Evolutionary conservation across 805 yeast genomes (phyloP).

Genomic region (Saccharomycopsis microspora): DNA sequence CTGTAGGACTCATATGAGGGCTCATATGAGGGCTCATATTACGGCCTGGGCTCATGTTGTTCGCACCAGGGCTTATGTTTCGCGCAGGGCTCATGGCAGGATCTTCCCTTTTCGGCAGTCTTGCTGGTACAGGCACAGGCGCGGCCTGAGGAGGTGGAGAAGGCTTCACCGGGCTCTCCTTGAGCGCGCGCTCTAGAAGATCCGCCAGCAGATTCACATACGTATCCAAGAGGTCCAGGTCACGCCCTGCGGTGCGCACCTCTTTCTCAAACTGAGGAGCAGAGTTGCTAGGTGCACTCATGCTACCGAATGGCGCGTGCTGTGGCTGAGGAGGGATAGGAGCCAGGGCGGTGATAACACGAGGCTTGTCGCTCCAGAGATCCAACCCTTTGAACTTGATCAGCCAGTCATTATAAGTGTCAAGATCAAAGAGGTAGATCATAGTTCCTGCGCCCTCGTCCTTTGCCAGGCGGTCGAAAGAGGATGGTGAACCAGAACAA

Average conservation of each 20-base stretch:
- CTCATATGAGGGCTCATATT: no score
- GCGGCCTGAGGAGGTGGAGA: neutral
- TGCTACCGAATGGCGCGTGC: neutral
- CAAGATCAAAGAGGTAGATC: conserved; percentile 53
- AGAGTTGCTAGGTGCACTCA: neutral
- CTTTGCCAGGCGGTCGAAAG: conserved; percentile 40
- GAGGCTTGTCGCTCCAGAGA: conserved; percentile 13
- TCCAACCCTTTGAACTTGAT: conserved; percentile 10
- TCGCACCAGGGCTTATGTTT: no score
- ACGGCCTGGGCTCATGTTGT: neutral
- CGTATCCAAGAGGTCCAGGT: conserved; percentile 21
- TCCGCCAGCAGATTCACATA: conserved; percentile 18
- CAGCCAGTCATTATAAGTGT: conserved; percentile 17
- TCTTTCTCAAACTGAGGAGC: neutral
- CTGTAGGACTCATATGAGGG: no score
- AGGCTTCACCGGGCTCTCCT: conserved; percentile 7
- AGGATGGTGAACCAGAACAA: conserved; percentile 34
- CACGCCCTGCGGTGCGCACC: neutral
- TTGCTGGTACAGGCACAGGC: conserved; percentile 6
- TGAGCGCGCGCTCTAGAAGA: conserved; percentile 3
- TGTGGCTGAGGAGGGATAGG: neutral
- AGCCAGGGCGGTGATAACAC: neutral
- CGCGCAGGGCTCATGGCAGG: no score
- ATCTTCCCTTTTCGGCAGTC: conserved; percentile 1
- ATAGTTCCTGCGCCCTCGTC: conserved; percentile 48